phyloP scores from a whole-genome alignment of 129 eudicot genomes.

The Flaveria sonorensis region DNA sequence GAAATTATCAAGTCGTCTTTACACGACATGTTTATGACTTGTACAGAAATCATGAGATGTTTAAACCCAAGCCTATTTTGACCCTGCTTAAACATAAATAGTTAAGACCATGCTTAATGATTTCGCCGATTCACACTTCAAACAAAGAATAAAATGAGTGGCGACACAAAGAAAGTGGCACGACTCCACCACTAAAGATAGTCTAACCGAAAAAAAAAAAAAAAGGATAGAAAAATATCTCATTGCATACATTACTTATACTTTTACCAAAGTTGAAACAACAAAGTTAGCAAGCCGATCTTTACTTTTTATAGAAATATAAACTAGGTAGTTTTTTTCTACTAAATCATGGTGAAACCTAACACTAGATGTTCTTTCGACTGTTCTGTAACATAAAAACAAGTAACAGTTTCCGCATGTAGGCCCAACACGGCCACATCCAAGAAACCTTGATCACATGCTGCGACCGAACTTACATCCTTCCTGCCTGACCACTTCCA shows the following conservation, averaged over 20 bases:
- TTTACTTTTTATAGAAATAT: constrained; percentile 18
- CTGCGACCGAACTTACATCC: constrained; percentile 24
- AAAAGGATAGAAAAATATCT: constrained; percentile 16
- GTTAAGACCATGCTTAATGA: too few species aligned
- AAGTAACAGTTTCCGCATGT: constrained; percentile 3
- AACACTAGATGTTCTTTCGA: constrained; percentile 30
- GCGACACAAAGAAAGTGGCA: too few species aligned
- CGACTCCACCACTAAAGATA: too few species aligned
- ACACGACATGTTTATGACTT: too few species aligned
- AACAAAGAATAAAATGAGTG: too few species aligned
- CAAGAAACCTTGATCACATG: constrained; percentile 8
- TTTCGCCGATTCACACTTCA: too few species aligned
- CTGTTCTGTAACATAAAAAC: constrained; percentile 21
- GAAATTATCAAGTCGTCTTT: too few species aligned
- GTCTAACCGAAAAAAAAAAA: constrained; percentile 7
- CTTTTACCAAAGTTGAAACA: constrained; percentile 25
- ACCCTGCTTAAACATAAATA: too few species aligned
- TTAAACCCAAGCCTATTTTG: too few species aligned
- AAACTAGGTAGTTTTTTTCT: constrained; percentile 27
- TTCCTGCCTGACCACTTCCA: constrained; percentile 26
- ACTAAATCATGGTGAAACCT: constrained; percentile 22
- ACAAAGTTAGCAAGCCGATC: constrained; percentile 21
- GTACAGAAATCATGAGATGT: too few species aligned
- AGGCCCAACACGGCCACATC: background rate
- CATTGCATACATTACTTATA: constrained; percentile 25